Evolutionary conservation across 345 rosid genomes (phyloP), one percentile per base, ranked within the genome.

Genomic region (Diplotaxis tenuifolia): DNA sequence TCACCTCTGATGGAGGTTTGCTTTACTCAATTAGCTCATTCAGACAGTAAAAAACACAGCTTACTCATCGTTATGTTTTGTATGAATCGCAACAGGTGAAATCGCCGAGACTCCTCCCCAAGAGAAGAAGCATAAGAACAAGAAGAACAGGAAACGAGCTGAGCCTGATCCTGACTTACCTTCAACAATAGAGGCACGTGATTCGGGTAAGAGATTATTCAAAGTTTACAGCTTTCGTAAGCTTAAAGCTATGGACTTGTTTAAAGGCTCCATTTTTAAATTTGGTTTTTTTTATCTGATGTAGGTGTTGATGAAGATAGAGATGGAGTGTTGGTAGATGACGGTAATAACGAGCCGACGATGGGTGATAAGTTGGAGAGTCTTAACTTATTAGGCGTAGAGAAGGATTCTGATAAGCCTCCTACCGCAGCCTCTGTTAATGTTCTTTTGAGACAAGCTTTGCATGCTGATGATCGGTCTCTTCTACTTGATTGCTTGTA

Each of bases 401-500:
- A 70, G 19, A 70, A 75, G 28, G 40, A 76, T n/a, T n/a, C n/a
- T 63, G 73, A 78, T 68, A 89, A 85, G 82, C 91, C 89, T 74
- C 95, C 98, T 20, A 89, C 86, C n/a, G 98, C 98, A 1, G 91
- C 94, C 32, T 96, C 99, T 0, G 88, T 96, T 47, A 77, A 80
- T 64, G 76, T 92, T 86, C 84, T 96, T 75, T 87, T 92, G 40
- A 96, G 83, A 80, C 97, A 96, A 78, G 99, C 99, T 4, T 71
- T 95, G 22, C 88, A 79, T 71, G 97, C 97, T 49, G 94, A 89
- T 76, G 98, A 95, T 67, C 93, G 88, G 3, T 80, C 93, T 6
- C 98, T 96, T 76, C 76, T 96, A 42, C 79, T 92, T 5, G 97
- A 96, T 70, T 96, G 99, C 85, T 84, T 96, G 74, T 90, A 92